Conservation (phyloP, 1,284 basidiomycete genomes). For the Polyporus tsugae region DNA sequence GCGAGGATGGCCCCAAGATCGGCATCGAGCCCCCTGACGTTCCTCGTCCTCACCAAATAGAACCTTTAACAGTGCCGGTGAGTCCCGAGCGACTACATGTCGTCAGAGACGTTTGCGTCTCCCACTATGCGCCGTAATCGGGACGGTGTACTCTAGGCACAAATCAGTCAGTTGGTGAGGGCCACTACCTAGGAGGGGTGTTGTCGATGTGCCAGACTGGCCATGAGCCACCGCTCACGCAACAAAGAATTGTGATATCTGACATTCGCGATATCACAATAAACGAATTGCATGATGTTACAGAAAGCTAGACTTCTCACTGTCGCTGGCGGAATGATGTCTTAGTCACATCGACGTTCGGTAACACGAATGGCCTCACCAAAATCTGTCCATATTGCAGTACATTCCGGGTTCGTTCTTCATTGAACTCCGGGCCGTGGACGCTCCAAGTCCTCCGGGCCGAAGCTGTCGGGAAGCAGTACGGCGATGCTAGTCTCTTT, state of each 20-base stretch:
- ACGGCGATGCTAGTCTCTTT: constrained; percentile 75
- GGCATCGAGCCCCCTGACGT: too few species aligned
- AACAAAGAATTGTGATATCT: too few species aligned
- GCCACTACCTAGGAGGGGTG: not conserved
- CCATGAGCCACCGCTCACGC: not conserved
- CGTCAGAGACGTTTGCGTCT: too few species aligned
- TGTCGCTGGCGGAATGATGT: not conserved
- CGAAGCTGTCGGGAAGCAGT: constrained; percentile 89
- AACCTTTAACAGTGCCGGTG: too few species aligned
- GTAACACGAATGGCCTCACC: not conserved
- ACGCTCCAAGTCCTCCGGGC: constrained; percentile 77
- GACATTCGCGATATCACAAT: not conserved
- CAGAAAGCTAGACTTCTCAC: not conserved
- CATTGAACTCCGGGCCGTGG: constrained; percentile 42
- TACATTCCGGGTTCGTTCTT: not conserved
- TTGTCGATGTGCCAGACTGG: not conserved
- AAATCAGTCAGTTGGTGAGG: not conserved
- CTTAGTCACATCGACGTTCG: not conserved
- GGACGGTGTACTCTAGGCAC: not conserved
- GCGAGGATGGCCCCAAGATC: too few species aligned
- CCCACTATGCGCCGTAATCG: too few species aligned
- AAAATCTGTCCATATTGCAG: not conserved
- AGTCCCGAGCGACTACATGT: too few species aligned
- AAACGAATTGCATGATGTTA: not conserved
- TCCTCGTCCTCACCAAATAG: too few species aligned